These are phyloP conservation scores for Cafeteria roenbergensis DNA, from an alignment of 108 stramenopile species.

Conservation along the genomic window DNA sequence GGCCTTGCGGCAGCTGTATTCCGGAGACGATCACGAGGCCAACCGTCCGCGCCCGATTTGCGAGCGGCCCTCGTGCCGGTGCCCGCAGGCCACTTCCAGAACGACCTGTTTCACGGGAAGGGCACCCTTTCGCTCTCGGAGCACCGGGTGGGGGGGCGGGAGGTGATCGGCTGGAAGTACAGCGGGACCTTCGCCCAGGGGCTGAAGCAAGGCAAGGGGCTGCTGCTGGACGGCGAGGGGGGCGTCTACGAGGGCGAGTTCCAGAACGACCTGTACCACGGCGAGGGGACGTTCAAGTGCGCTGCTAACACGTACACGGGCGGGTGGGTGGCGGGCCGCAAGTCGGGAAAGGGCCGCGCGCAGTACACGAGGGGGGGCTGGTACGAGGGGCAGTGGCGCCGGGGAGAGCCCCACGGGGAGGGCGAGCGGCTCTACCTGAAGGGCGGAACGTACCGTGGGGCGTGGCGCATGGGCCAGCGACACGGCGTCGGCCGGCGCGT, in stretches of 20 bases:
- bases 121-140: neutral
- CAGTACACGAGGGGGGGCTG: too few relatives aligned
- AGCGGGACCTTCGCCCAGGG: neutral
- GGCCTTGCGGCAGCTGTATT: neutral
- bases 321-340: too few relatives aligned
- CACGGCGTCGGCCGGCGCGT: conserved; percentile 3
- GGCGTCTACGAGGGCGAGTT: conserved; percentile 12
- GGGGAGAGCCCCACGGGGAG: too few relatives aligned
- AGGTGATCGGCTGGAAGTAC: neutral
- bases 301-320: conserved; percentile 8
- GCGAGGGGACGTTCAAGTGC: conserved; percentile 13
- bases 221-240: neutral
- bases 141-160: neutral
- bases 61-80: too few relatives aligned
- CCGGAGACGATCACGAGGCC: neutral
- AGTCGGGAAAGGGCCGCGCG: too few relatives aligned
- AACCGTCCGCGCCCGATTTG: neutral
- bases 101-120: neutral
- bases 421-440: neutral
- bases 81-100: neutral
- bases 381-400: too few relatives aligned
- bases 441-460: conserved; percentile 11
- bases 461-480: neutral
- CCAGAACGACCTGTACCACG: conserved; percentile 4
- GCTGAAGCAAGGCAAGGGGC: neutral